A percentile compares a stretch with the other conserved stretches of the same genome.
These are phyloP conservation scores for Forsythia suspensa DNA, from an alignment of 257 asterid species.

Conservation along the genomic window DNA sequence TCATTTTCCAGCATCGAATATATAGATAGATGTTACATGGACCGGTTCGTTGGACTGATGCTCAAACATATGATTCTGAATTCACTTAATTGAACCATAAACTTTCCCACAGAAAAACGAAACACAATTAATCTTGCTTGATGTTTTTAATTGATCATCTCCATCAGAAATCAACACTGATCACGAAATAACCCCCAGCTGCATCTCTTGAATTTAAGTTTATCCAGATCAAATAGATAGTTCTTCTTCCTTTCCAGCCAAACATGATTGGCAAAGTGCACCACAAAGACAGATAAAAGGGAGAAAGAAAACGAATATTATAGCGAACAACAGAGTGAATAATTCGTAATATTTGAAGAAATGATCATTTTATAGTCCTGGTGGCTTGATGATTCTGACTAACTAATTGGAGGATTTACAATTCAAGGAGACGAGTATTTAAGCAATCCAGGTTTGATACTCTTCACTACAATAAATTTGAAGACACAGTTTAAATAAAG, in stretches of 20 bases:
- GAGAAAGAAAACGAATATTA: neutral
- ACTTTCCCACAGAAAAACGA: neutral
- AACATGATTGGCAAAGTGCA: neutral
- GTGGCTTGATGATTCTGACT: slow-evolving; percentile 6
- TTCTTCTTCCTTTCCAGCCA: neutral
- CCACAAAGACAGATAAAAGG: neutral
- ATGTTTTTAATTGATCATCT: neutral
- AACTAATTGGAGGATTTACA: neutral
- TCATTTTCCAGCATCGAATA: neutral
- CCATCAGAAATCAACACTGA: slow-evolving; percentile 40
- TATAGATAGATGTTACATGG: neutral
- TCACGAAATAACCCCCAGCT: slow-evolving; percentile 96
- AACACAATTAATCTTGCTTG: neutral
- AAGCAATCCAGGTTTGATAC: neutral
- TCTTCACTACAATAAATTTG: too few species aligned
- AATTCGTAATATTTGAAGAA: neutral
- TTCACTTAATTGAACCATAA: neutral
- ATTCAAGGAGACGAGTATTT: neutral
- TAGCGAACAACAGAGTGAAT: neutral
- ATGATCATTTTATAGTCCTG: neutral
- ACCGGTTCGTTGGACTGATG: slow-evolving; percentile 1
- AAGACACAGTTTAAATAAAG: too few species aligned
- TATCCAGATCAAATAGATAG: slow-evolving; percentile 54
- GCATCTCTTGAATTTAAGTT: slow-evolving; percentile 72
- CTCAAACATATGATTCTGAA: slow-evolving; percentile 11